phyloP scores from a whole-genome alignment of 352 stramenopile species.

The Thraustotheca clavata region DNA sequence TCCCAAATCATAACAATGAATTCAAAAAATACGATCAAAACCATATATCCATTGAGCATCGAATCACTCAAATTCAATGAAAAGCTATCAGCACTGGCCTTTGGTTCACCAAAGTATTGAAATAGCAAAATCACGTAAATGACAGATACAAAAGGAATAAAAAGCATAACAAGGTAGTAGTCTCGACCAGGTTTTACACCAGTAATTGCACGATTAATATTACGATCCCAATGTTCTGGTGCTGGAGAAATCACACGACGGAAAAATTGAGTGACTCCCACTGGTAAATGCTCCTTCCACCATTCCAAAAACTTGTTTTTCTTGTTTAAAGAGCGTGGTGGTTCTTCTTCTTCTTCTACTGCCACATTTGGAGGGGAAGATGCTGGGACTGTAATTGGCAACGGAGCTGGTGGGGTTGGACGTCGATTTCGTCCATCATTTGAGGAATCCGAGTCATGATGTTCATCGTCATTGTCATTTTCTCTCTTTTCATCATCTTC shows the following conservation, averaged over 20 bases:
- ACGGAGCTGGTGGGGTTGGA: background rate
- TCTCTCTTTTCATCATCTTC: background rate
- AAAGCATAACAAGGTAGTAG: constrained; percentile 59
- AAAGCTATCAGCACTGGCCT: constrained; percentile 33
- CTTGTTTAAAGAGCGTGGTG: background rate
- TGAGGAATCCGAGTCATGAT: too few species aligned
- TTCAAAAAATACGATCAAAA: constrained; percentile 70
- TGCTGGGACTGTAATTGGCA: background rate
- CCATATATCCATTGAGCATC: constrained; percentile 78
- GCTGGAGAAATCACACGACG: constrained; percentile 49
- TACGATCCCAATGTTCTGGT: constrained; percentile 72
- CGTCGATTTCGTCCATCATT: background rate
- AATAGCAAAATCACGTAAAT: constrained; percentile 78
- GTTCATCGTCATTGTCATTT: too few species aligned
- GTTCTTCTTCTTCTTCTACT: background rate
- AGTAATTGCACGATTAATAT: constrained; percentile 72
- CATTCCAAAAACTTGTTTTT: background rate
- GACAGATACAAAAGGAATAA: constrained; percentile 38
- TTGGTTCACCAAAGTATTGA: constrained; percentile 51
- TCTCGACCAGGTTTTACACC: constrained; percentile 69
- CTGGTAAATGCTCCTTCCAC: background rate
- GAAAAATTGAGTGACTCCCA: constrained; percentile 24
- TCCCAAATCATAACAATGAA: constrained; percentile 82
- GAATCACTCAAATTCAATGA: constrained; percentile 26
- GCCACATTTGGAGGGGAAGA: background rate